These are phyloP conservation scores for Tremella fuciformis DNA, from an alignment of 768 basidiomycete genomes.

Conservation along the genomic window DNA sequence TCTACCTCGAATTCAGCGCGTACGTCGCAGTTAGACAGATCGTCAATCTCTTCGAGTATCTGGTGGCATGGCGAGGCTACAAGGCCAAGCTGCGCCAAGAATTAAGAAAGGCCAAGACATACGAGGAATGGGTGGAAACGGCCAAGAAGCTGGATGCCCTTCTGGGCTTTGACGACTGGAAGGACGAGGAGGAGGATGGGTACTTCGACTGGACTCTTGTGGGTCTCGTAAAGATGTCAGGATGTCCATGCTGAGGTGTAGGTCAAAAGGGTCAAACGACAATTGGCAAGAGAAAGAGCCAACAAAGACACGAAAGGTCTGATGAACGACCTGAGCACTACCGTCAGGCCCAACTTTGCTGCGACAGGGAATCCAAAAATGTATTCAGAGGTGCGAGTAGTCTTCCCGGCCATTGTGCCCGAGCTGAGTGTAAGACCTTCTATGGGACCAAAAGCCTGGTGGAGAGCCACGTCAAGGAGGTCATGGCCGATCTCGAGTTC, in stretches of 20 bases:
- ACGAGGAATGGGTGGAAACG: constrained; percentile 85
- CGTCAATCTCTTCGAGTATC: constrained; percentile 91
- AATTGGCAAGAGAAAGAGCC: constrained; percentile 67
- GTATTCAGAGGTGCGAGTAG: constrained; percentile 71
- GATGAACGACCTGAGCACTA: constrained; percentile 85
- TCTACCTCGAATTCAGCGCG: constrained; percentile 68
- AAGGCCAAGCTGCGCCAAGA: constrained; percentile 74
- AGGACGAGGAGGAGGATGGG: constrained; percentile 72
- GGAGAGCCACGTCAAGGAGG: constrained; percentile 80
- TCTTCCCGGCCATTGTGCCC: constrained; percentile 1
- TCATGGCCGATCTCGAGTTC: constrained; percentile 70
- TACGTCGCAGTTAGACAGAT: constrained; percentile 86
- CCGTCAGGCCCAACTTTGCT: constrained; percentile 86
- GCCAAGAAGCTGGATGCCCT: constrained; percentile 76
- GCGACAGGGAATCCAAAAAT: constrained; percentile 83
- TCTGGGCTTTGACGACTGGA: constrained; percentile 87
- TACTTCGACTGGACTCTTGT: constrained; percentile 91
- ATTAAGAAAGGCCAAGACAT: constrained; percentile 70
- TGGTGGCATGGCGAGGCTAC: constrained; percentile 84
- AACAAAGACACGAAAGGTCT: constrained; percentile 79
- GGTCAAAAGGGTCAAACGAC: constrained; percentile 62
- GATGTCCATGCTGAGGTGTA: constrained; percentile 31
- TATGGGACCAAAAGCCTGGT: constrained; percentile 85
- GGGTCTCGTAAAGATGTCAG: constrained; percentile 58
- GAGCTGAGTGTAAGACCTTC: constrained; percentile 65